Conservation (phyloP, 2,329 filamentous ascomycete genomes). For the Diaporthe eres region DNA sequence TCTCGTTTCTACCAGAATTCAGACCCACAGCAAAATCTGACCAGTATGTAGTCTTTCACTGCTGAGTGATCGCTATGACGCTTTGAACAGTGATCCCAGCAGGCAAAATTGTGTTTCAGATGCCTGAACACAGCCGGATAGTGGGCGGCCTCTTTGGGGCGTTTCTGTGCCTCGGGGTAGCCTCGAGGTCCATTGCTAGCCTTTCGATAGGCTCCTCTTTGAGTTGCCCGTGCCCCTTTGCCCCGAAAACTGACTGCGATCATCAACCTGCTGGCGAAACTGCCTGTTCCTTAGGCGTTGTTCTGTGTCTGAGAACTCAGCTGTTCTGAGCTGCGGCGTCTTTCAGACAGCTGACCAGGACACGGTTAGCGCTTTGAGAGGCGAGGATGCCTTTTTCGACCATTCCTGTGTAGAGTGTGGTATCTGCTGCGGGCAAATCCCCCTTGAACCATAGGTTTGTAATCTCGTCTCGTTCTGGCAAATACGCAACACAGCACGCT, state of each 20-base stretch:
- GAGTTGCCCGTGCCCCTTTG: background rate
- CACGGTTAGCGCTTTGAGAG: constrained; percentile 58
- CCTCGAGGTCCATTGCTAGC: background rate
- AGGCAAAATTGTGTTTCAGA: background rate
- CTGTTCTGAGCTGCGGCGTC: constrained; percentile 50
- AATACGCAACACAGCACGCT: constrained; percentile 90
- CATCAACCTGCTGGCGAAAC: background rate
- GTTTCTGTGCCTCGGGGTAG: background rate
- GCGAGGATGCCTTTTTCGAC: constrained; percentile 59
- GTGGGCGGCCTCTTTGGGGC: background rate
- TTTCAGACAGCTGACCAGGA: constrained; percentile 56
- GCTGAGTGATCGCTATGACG: background rate
- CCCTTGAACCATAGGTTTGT: constrained; percentile 97
- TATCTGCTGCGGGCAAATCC: constrained; percentile 61
- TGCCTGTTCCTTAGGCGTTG: background rate
- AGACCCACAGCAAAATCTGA: background rate
- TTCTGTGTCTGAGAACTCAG: constrained; percentile 14
- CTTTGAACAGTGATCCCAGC: background rate
- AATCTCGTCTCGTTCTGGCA: constrained; percentile 89
- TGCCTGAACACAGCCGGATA: background rate
- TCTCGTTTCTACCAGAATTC: background rate
- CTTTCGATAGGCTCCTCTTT: background rate
- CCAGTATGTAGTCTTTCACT: background rate
- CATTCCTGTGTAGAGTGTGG: constrained; percentile 56
- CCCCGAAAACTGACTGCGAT: background rate